Percentiles rank a stretch among this genome's conserved stretches.
phyloP scores from a whole-genome alignment of 441 rosid genomes.

The Viola pubescens region DNA sequence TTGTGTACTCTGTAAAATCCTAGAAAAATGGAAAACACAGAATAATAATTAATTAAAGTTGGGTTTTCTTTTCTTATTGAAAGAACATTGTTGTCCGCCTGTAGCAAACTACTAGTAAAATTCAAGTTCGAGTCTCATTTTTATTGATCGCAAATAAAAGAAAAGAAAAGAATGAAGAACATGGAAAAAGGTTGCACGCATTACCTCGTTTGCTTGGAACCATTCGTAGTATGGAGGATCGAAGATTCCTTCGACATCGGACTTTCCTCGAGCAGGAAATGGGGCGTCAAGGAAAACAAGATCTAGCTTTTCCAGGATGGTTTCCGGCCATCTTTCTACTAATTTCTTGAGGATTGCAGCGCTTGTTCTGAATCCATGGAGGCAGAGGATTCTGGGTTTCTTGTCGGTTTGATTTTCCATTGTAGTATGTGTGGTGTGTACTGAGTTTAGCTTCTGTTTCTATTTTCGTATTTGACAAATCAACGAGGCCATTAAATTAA shows the following conservation, averaged over 20 bases:
- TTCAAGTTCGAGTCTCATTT: too few relatives aligned
- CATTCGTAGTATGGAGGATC: conserved; percentile 26
- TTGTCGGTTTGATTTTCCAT: conserved; percentile 14
- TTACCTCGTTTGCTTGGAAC: conserved; percentile 13
- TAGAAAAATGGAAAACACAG: conserved; percentile 7
- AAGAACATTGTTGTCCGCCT: too few relatives aligned
- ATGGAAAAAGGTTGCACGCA: neutral
- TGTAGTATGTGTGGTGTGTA: neutral
- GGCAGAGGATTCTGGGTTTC: conserved; percentile 45
- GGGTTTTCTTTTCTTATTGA: too few relatives aligned
- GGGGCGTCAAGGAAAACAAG: conserved; percentile 50
- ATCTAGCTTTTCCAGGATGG: conserved; percentile 33
- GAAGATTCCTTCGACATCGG: conserved; percentile 18
- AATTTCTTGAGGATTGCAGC: conserved; percentile 32
- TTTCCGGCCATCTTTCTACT: conserved; percentile 33
- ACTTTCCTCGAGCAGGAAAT: conserved; percentile 27
- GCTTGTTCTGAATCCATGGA: conserved; percentile 62
- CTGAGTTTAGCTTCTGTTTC: too few relatives aligned
- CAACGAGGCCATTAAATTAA: too few relatives aligned
- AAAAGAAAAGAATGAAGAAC: too few relatives aligned
- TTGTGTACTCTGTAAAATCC: conserved; percentile 41
- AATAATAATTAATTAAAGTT: too few relatives aligned
- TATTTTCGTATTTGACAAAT: too few relatives aligned
- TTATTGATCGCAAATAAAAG: too few relatives aligned
- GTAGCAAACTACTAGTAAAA: too few relatives aligned